Percentiles rank a stretch among this genome's conserved stretches.
phyloP scores from a whole-genome alignment of 2,329 filamentous ascomycete genomes.

The Venturiaceae sp. region DNA sequence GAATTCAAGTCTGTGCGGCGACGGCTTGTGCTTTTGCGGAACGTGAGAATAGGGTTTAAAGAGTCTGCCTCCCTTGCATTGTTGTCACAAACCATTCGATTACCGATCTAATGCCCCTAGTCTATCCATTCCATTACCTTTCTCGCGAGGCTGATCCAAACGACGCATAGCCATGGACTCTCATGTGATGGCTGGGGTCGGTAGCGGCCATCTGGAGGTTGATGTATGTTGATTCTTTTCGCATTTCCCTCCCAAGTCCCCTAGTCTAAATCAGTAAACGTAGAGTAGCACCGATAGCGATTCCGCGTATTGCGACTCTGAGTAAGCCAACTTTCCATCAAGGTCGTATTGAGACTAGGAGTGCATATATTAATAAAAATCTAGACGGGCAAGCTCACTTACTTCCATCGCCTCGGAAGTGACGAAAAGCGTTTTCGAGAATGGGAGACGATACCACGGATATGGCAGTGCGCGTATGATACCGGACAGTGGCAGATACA shows the following conservation, averaged over 20 bases:
- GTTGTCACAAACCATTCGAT: not conserved
- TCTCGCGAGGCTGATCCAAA: not conserved
- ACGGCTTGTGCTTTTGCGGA: not conserved
- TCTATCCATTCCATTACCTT: not conserved
- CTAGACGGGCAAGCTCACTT: not conserved
- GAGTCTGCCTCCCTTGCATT: not conserved
- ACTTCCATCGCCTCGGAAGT: constrained; percentile 6
- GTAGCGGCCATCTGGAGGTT: not conserved
- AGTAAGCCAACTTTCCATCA: not conserved
- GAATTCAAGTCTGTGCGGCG: not conserved
- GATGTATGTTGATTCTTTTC: not conserved
- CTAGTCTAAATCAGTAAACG: not conserved
- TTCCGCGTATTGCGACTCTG: not conserved
- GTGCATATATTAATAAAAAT: not conserved
- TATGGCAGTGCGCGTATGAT: constrained; percentile 8
- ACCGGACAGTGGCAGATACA: not conserved
- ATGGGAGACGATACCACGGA: constrained; percentile 19
- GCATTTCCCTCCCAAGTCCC: not conserved
- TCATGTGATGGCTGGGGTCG: not conserved
- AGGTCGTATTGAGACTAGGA: not conserved
- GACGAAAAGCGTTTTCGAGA: constrained; percentile 10
- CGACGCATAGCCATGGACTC: not conserved
- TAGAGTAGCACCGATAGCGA: constrained; percentile 5
- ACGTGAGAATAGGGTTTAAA: not conserved
- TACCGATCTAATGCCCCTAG: not conserved